Base-by-base conservation (phyloP, 257 asterid genomes). In the Solanum tarijense region DNA sequence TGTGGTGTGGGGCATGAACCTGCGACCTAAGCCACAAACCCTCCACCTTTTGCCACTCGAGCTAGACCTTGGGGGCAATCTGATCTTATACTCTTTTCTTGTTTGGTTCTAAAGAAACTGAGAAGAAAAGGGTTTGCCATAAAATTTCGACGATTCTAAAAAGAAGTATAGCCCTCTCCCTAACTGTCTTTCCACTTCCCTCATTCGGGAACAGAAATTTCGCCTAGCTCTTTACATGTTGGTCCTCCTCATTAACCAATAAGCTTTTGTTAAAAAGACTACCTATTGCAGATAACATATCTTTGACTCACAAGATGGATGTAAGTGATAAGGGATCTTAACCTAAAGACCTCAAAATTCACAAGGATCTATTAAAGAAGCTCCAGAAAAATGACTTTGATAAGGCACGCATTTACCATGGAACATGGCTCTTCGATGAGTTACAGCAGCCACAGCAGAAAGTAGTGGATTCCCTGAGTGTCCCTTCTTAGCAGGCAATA, bases 401-500 rank as follows among this genome's bases (percentile, higher is more conserved):
- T 48, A 3, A 21, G 60, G 23, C 23, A 52, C 23, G 16, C 62
- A 52, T 16, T 52, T 52, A 52, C 23, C 23, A 52, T 52, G 62
- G 62, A 52, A 52, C 62, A 52, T 52, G 21, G 62, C 62, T 52
- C 62, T 52, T 52, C 62, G 1, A 52, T 52, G 62, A 16, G 62
- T 52, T 52, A 52, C 62, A 16, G 62, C 23, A 52, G 62, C 62
- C 62, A 52, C 62, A 52, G 4, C 9, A 52, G 23, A 52, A 52
- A 5, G 62, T 52, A 16, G 62, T 16, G 62, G 23, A 52, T 52
- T 52, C 62, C 62, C 62, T 52, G 23, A 96, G 90, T 36, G 98
- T 94, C 83, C 82, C 98, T 97, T 89, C 98, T 93, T 25, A 96
- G 93, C 88, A 96, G 89, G 75, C 96, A 98, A 84, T 94, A 96